These are phyloP conservation scores for Ambrosia trifida DNA, from an alignment of 129 eudicot species.

Conservation along the genomic window DNA sequence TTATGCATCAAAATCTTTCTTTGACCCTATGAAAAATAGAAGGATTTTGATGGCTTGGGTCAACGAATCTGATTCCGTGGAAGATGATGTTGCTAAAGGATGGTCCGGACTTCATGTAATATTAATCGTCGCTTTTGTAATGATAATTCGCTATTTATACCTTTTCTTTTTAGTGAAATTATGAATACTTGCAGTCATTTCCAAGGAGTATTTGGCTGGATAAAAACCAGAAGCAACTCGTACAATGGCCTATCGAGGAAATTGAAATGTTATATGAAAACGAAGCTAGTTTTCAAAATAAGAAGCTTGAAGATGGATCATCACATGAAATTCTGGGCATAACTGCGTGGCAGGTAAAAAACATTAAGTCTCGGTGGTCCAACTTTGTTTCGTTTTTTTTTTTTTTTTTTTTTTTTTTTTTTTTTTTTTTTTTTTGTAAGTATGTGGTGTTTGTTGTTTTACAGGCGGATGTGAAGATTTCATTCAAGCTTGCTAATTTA, in stretches of 20 bases:
- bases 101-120: conserved; percentile 74
- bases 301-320: conserved; percentile 35
- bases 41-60: conserved; percentile 74
- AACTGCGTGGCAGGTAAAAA: conserved; percentile 44
- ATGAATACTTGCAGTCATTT: conserved; percentile 28
- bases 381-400: neutral
- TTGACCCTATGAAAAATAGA: conserved; percentile 48
- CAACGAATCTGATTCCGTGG: conserved; percentile 40
- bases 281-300: conserved; percentile 9
- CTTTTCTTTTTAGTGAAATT: neutral
- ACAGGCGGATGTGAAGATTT: conserved; percentile 77
- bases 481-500: conserved; percentile 48
- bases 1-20: conserved; percentile 72
- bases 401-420: neutral
- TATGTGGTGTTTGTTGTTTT: neutral
- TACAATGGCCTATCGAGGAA: conserved; percentile 47
- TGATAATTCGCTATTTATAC: neutral
- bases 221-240: conserved; percentile 31
- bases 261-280: conserved; percentile 22
- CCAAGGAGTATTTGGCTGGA: conserved; percentile 40
- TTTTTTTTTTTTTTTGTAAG: neutral
- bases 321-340: conserved; percentile 30
- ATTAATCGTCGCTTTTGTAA: neutral
- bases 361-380: neutral
- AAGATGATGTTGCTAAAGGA: conserved; percentile 39